These are phyloP conservation scores for Pugionium dolabratum DNA, from an alignment of 345 rosid species.

Conservation along the genomic window DNA sequence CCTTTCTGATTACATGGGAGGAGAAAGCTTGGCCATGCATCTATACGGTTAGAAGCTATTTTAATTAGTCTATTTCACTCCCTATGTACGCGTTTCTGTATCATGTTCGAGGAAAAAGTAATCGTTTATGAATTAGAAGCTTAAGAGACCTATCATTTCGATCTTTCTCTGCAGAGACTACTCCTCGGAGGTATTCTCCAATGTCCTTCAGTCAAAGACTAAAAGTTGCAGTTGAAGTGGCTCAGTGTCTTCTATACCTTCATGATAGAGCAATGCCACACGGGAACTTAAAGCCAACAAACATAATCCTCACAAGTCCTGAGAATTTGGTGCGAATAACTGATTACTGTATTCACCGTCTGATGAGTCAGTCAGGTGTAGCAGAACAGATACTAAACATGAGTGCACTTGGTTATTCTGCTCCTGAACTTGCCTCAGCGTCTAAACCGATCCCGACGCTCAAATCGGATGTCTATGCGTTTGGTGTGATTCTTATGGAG, in stretches of 20 bases:
- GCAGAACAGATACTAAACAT: conserved; percentile 85
- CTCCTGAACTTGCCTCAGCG: conserved; percentile 76
- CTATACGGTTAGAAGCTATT: conserved; percentile 69
- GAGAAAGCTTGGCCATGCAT: conserved; percentile 92
- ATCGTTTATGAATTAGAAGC: too few species aligned
- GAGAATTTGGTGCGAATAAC: conserved; percentile 55
- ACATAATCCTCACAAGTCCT: conserved; percentile 65
- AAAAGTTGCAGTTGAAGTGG: conserved; percentile 76
- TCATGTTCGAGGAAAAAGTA: not conserved
- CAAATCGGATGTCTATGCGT: conserved; percentile 80
- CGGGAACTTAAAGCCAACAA: conserved; percentile 87
- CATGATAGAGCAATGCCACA: conserved; percentile 84
- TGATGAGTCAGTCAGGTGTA: conserved; percentile 83
- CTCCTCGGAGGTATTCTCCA: conserved; percentile 83
- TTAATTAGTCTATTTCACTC: not conserved
- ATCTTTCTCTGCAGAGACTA: conserved; percentile 62
- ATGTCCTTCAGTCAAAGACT: conserved; percentile 78
- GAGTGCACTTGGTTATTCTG: conserved; percentile 92
- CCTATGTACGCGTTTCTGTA: not conserved
- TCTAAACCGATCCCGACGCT: conserved; percentile 67
- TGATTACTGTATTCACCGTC: conserved; percentile 82
- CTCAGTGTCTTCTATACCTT: conserved; percentile 66
- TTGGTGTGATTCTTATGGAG: conserved; percentile 93
- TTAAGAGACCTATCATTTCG: too few species aligned
- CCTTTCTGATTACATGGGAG: conserved; percentile 73